Conservation (phyloP, 2,329 filamentous ascomycete species). For the Colletotrichum cordylinicola region DNA sequence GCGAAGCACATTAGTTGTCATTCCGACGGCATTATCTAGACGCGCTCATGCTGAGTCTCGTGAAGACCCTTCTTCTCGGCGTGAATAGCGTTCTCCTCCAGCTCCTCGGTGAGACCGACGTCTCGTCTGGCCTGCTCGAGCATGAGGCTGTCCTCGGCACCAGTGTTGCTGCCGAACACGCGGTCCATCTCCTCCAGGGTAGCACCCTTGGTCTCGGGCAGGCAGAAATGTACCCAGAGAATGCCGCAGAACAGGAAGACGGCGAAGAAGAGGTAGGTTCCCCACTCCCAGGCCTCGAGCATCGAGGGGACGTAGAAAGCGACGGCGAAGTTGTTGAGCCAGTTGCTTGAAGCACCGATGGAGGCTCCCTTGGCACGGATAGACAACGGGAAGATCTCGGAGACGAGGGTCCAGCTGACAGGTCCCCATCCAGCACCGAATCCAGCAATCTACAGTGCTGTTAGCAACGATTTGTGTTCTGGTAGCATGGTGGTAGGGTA, state of each 20-base stretch:
- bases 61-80: conserved; percentile 23
- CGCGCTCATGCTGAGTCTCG: neutral
- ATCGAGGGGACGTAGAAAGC: conserved; percentile 51
- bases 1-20: neutral
- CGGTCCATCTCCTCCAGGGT: conserved; percentile 61
- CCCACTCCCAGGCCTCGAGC: conserved; percentile 47
- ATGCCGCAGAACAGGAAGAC: conserved; percentile 51
- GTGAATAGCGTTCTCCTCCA: conserved; percentile 15
- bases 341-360: conserved; percentile 48
- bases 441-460: neutral
- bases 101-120: conserved; percentile 23
- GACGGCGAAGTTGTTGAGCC: conserved; percentile 53
- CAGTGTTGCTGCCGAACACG: conserved; percentile 49
- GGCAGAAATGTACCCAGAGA: conserved; percentile 53
- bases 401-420: conserved; percentile 38
- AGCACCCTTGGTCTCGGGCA: conserved; percentile 62
- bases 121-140: conserved; percentile 28
- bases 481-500: neutral
- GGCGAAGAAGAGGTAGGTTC: conserved; percentile 64
- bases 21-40: neutral
- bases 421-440: conserved; percentile 38
- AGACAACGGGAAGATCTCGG: conserved; percentile 43
- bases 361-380: conserved; percentile 45
- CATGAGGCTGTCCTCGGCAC: conserved; percentile 29
- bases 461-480: neutral